Percentiles rank a stretch among this genome's conserved stretches.
Evolutionary conservation across 805 yeast species (phyloP).

Genomic region (Saccharomyces kudriavzevii): DNA sequence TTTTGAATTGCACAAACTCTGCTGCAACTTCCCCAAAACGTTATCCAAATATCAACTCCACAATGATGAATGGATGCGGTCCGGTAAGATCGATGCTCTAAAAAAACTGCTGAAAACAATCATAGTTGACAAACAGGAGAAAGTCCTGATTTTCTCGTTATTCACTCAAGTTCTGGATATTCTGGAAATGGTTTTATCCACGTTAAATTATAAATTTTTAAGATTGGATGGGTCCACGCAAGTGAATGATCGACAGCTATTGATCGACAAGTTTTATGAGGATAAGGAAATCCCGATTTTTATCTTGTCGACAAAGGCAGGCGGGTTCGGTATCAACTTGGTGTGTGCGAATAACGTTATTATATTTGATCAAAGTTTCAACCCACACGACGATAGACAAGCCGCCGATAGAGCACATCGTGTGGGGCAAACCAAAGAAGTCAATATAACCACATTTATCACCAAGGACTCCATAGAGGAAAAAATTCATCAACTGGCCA

Average conservation of each 20-base stretch:
- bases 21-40: constrained; percentile 64
- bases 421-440: constrained; percentile 87
- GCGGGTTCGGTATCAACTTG: constrained; percentile 96
- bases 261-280: constrained; percentile 82
- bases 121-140: constrained; percentile 43
- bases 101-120: constrained; percentile 49
- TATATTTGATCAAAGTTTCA: constrained; percentile 87
- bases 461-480: constrained; percentile 78
- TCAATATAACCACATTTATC: constrained; percentile 67
- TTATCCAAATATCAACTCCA: constrained; percentile 46
- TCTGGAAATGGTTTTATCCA: constrained; percentile 63
- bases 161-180: constrained; percentile 91
- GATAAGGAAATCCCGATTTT: constrained; percentile 79
- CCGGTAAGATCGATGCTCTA: constrained; percentile 68
- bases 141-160: constrained; percentile 77
- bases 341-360: constrained; percentile 92
- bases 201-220: constrained; percentile 59
- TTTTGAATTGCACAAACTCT: constrained; percentile 70
- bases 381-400: constrained; percentile 97
- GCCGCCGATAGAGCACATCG: constrained; percentile 98
- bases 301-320: constrained; percentile 88
- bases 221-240: constrained; percentile 91
- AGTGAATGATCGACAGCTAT: constrained; percentile 85
- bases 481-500: constrained; percentile 76
- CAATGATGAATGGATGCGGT: constrained; percentile 46